Evolutionary conservation across 805 yeast genomes (phyloP).

Genomic region (Wickerhamomyces bisporus): DNA sequence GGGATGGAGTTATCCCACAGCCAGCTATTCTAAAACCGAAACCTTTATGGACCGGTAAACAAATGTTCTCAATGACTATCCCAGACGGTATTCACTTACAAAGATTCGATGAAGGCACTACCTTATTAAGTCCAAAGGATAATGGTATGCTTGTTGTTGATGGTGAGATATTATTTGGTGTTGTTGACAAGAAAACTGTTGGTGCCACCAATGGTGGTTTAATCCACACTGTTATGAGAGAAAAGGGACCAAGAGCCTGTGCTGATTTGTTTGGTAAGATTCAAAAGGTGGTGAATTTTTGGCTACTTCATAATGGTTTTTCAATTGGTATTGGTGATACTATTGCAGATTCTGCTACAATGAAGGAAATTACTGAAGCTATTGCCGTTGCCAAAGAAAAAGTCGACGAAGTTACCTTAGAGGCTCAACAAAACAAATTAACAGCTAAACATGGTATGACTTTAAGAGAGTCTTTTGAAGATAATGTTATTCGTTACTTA

Average conservation of each 20-base stretch:
- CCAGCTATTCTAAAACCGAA: slow-evolving; percentile 94
- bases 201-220: slow-evolving; percentile 99
- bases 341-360: slow-evolving; percentile 95
- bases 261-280: slow-evolving; percentile 87
- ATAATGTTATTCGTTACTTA: slow-evolving; percentile 88
- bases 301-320: slow-evolving; percentile 96
- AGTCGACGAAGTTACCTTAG: slow-evolving; percentile 89
- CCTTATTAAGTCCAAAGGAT: slow-evolving; percentile 81
- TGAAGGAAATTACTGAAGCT: slow-evolving; percentile 89
- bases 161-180: slow-evolving; percentile 97
- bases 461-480: slow-evolving; percentile 95
- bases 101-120: slow-evolving; percentile 86
- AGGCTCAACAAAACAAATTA: slow-evolving; percentile 83
- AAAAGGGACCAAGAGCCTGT: slow-evolving; percentile 89
- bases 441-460: slow-evolving; percentile 99
- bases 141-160: slow-evolving; percentile 93
- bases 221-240: slow-evolving; percentile 95
- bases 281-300: slow-evolving; percentile 92
- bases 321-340: slow-evolving; percentile 99
- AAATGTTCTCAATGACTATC: slow-evolving; percentile 83
- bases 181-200: slow-evolving; percentile 95
- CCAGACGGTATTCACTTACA: slow-evolving; percentile 95
- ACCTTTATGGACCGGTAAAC: slow-evolving; percentile 98
- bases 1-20: slow-evolving; percentile 97
- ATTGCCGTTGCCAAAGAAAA: slow-evolving; percentile 89